Base-by-base conservation (phyloP, 2,329 filamentous ascomycete genomes). In the Sporothrix curviconia region DNA sequence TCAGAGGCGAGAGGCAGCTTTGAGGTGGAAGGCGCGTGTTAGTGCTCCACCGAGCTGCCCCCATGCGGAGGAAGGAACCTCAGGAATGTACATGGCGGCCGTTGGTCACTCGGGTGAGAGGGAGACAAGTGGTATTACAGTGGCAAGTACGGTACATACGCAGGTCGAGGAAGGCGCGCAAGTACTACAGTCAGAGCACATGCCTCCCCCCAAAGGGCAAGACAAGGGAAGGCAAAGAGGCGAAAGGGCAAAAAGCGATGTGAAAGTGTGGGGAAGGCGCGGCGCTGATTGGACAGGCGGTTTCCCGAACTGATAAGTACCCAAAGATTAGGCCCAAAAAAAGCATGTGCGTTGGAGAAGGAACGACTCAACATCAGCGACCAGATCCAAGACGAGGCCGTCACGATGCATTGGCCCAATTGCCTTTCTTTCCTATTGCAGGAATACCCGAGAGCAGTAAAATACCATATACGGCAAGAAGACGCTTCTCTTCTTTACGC, bases 231-330 rank as follows among this genome's bases (percentile, higher is more conserved):
- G 36, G 44, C 19, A 36, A 36, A 52, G 40, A 24, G 28, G 36
- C 37, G 43, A 58, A 44, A 40, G 44, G 19, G 25, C 47, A 36
- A 47, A 36, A 19, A 32, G 54, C 11, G 6, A 32, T 64, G 66
- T 67, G 65, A 67, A 66, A 66, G 64, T 65, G 65, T 64, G 66
- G 65, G 61, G 66, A 64, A 66, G 49, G 47, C n/a, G 32, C 19
- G 12, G 15, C 25, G 14, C 46, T 62, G 59, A 62, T 62, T 62
- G 61, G 61, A 32, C 30, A 17, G 17, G n/a, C 28, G 22, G 7
- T 8, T 32, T 30, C 19, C 22, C 47, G 15, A 49, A 51, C 47
- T 51, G 47, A 51, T 51, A 51, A 51, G 47, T 30, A 8, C 19
- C 32, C n/a, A 50, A 15, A 37, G 19, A 37, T 25, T 37, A 50